Conservation (phyloP, 352 stramenopile genomes). For the Pythium chondricola region DNA sequence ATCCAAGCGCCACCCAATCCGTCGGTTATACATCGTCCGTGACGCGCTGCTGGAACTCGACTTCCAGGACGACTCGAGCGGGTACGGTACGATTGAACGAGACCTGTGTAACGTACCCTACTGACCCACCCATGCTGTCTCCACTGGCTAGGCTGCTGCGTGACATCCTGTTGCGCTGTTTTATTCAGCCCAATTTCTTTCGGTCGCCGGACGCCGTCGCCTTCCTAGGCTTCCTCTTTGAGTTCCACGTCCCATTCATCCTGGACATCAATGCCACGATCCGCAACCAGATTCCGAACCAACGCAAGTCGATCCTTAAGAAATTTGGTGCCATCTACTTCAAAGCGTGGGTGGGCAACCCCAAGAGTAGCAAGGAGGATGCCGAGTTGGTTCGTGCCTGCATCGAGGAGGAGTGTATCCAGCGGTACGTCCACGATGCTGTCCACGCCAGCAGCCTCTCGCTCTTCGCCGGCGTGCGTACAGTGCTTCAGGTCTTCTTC, state of each 20-base stretch:
- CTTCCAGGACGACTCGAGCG: conserved; percentile 79
- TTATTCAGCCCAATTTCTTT: conserved; percentile 83
- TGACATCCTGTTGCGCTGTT: conserved; percentile 83
- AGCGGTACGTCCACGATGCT: conserved; percentile 67
- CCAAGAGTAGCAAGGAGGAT: conserved; percentile 20
- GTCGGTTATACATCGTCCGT: conserved; percentile 67
- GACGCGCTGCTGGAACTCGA: conserved; percentile 74
- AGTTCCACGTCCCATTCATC: conserved; percentile 79
- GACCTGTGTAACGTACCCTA: neutral
- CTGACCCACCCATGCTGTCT: neutral
- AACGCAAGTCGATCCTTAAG: conserved; percentile 75
- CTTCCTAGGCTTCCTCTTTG: conserved; percentile 85
- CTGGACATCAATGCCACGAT: conserved; percentile 86
- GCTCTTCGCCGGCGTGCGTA: conserved; percentile 57
- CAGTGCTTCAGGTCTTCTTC: conserved; percentile 79
- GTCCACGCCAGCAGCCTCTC: conserved; percentile 64
- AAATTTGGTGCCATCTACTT: conserved; percentile 79
- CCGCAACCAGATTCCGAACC: conserved; percentile 78
- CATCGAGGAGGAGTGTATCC: conserved; percentile 83
- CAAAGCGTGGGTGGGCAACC: conserved; percentile 71
- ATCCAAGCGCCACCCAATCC: conserved; percentile 65
- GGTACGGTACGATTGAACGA: conserved; percentile 22
- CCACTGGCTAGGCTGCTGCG: conserved; percentile 35
- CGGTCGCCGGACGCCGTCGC: conserved; percentile 69
- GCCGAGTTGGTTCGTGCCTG: conserved; percentile 30